Conservation (phyloP, 495 filamentous ascomycete genomes). For the Daldinia caldariorum region DNA sequence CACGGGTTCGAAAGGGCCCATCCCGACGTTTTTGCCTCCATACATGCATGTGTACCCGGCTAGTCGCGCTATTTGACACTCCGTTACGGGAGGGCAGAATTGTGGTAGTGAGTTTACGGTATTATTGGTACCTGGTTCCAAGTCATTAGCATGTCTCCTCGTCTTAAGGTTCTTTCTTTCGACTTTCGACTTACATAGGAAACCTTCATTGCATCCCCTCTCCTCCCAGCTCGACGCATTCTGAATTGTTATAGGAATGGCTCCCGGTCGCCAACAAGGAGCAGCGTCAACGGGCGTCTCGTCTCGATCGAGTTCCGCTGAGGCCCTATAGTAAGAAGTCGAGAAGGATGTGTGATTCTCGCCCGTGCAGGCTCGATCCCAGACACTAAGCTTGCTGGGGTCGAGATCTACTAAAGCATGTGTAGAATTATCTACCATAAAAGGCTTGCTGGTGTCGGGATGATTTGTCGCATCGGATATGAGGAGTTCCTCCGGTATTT, state of each 20-base stretch:
- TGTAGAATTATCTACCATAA: conserved; percentile 29
- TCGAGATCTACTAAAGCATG: conserved; percentile 26
- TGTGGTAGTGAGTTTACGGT: conserved; percentile 55
- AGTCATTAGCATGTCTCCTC: conserved; percentile 23
- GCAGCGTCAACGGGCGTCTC: conserved; percentile 44
- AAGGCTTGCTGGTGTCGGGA: conserved; percentile 38
- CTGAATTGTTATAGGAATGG: conserved; percentile 51
- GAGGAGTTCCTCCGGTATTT: conserved; percentile 31
- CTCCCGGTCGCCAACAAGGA: conserved; percentile 50
- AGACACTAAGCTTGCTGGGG: conserved; percentile 30
- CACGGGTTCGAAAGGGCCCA: conserved; percentile 57
- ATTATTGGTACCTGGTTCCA: conserved; percentile 54
- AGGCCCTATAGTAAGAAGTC: conserved; percentile 46
- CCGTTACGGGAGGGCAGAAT: conserved; percentile 56
- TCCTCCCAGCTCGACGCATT: conserved; percentile 46
- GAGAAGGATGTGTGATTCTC: conserved; percentile 47
- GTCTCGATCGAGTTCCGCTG: conserved; percentile 16
- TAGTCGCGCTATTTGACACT: conserved; percentile 52
- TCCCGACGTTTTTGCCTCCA: conserved; percentile 48
- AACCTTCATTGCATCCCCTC: conserved; percentile 52
- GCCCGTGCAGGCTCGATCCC: conserved; percentile 50
- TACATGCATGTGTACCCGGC: conserved; percentile 45
- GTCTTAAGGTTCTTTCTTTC: not conserved
- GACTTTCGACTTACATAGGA: conserved; percentile 50
- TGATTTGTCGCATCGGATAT: conserved; percentile 45